phyloP scores from a whole-genome alignment of 352 stramenopile species.

The Pythium brachiatum region DNA sequence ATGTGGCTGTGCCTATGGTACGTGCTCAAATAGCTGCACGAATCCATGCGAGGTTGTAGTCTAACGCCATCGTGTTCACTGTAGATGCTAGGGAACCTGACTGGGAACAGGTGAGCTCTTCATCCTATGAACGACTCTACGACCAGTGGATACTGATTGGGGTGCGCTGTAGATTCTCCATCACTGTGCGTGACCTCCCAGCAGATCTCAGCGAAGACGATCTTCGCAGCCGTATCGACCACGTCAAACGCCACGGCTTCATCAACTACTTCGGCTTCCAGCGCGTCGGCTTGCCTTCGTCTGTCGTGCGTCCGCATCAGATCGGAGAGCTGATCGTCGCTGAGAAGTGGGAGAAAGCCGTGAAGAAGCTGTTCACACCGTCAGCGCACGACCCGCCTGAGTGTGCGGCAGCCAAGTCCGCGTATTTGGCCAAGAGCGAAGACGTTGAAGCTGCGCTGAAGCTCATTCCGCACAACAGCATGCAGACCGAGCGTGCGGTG shows the following conservation, averaged over 20 bases:
- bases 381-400: constrained; percentile 37
- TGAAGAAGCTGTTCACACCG: constrained; percentile 45
- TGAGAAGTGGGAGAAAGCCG: constrained; percentile 50
- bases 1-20: constrained; percentile 49
- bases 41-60: neutral
- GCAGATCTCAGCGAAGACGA: constrained; percentile 12
- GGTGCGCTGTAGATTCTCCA: constrained; percentile 41
- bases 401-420: constrained; percentile 36
- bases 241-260: constrained; percentile 43
- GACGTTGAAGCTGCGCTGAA: constrained; percentile 55
- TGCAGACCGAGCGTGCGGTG: constrained; percentile 52
- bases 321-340: constrained; percentile 70
- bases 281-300: constrained; percentile 52
- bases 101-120: constrained; percentile 44
- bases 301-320: constrained; percentile 53
- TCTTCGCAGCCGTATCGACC: constrained; percentile 28
- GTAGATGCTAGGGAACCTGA: constrained; percentile 45
- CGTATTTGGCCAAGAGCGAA: constrained; percentile 45
- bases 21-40: neutral
- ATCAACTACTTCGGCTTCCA: constrained; percentile 87
- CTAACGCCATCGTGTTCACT: neutral
- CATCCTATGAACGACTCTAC: neutral
- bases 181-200: constrained; percentile 41
- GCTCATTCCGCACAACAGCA: constrained; percentile 35
- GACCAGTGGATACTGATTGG: neutral